Evolutionary conservation across 371 early-diverging fungal species (phyloP), one percentile per base, ranked within the genome.

Genomic region (Nematocida parisii): DNA sequence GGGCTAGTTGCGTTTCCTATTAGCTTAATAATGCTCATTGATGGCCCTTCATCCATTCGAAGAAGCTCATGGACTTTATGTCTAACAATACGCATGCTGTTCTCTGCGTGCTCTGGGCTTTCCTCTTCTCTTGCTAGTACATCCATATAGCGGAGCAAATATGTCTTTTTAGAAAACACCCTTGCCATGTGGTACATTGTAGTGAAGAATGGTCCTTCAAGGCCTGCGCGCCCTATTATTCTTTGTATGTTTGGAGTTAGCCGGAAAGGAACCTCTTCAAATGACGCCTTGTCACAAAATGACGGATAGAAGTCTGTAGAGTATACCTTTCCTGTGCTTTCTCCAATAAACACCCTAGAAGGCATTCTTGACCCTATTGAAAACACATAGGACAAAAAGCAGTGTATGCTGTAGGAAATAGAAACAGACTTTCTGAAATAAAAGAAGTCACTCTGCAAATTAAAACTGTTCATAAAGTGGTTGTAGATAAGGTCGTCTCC

Each of bases 151-250:
- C 46, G 71, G 11, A 82, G 20, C 42, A 73, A 27, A 27, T 57
- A 85, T 0, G 57, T 74, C 15, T 61, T 70, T 13, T 75, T 68
- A 13, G 47, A 45, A 11, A 85, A 18, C 27, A 72, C 40, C 13
- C 56, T 45, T 18, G 75, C 61, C 47, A 56, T 72, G 33, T 82
- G 62, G 58, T 83, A 85, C 60, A 83, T 64, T 39, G 75, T 52
- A 61, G 85, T 82, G 27, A 83, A 46, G 46, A 83, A 73, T 5
- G 73, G 73, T 15, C 85, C 85, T 81, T 83, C 83, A 58, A 85
- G 56, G 13, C 83, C 83, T 44, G 75, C 83, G 39, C 77, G 70
- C 42, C 83, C 71, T 27, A 83, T 73, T 22, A 83, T 64, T 40
- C 64, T 66, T 62, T 85, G 85, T 42, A 83, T 66, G 71, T 75